A percentile compares a stretch with the other conserved stretches of the same genome.
These are phyloP conservation scores for Kondoa malvinella DNA, from an alignment of 768 basidiomycete genomes.

Conservation along the genomic window DNA sequence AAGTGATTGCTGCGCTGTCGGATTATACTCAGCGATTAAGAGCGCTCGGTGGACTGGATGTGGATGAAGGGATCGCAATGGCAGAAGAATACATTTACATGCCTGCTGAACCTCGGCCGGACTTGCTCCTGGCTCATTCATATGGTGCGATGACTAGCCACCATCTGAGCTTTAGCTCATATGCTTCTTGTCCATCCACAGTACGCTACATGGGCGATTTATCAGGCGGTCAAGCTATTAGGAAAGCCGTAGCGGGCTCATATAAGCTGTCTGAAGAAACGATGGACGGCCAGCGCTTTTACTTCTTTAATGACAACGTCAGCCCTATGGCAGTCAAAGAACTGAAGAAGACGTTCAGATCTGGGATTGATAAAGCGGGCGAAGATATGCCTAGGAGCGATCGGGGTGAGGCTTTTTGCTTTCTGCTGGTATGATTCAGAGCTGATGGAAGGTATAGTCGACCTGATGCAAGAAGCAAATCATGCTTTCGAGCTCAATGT, in stretches of 20 bases:
- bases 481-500: constrained; percentile 21
- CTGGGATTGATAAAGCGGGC: constrained; percentile 15
- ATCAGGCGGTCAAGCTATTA: constrained; percentile 58
- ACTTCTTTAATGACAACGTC: constrained; percentile 9
- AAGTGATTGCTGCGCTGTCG: constrained; percentile 39
- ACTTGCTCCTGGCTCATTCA: constrained; percentile 52
- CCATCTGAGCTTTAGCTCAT: neutral
- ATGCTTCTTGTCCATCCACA: neutral
- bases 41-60: constrained; percentile 13
- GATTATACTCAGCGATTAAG: constrained; percentile 44
- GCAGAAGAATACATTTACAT: constrained; percentile 28
- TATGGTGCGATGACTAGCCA: constrained; percentile 34
- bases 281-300: constrained; percentile 18
- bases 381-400: neutral
- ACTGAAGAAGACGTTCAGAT: constrained; percentile 5
- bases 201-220: constrained; percentile 70
- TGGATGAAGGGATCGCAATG: neutral
- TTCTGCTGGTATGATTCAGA: neutral
- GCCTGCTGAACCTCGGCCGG: constrained; percentile 37
- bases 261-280: constrained; percentile 32
- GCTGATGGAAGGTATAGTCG: constrained; percentile 6
- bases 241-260: constrained; percentile 46
- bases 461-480: constrained; percentile 17
- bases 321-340: constrained; percentile 7
- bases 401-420: constrained; percentile 6